Evolutionary conservation across 768 basidiomycete genomes (phyloP).

Genomic region (Lactarius hatsudake): DNA sequence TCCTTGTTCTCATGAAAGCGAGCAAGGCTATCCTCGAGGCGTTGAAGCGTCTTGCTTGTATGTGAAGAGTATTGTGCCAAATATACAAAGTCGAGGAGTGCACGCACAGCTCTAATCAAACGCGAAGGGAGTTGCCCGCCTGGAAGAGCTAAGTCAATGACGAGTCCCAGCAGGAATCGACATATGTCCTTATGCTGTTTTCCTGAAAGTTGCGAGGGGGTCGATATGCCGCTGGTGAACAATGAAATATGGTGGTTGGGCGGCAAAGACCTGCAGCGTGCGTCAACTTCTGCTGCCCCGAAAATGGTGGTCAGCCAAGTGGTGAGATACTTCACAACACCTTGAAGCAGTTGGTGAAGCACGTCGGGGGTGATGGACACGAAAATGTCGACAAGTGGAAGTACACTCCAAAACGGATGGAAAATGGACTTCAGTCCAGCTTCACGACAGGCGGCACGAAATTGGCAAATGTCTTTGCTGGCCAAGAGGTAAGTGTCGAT

Average conservation of each 20-base stretch:
- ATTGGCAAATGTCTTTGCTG: neutral
- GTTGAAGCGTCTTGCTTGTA: too few relatives aligned
- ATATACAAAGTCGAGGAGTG: conserved; percentile 28
- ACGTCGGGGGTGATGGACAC: neutral
- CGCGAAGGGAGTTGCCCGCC: neutral
- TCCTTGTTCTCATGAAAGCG: too few relatives aligned
- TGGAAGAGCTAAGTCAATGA: neutral
- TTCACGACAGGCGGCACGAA: neutral
- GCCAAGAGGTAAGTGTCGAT: neutral
- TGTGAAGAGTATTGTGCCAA: neutral
- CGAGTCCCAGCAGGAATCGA: neutral
- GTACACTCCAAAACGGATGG: conserved; percentile 24
- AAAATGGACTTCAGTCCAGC: neutral
- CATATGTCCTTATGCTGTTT: conserved; percentile 30
- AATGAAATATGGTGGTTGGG: conserved; percentile 28
- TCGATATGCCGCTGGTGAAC: conserved; percentile 30
- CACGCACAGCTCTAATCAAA: neutral
- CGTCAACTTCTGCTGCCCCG: conserved; percentile 24
- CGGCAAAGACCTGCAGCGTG: conserved; percentile 26
- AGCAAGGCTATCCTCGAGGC: conserved; percentile 31
- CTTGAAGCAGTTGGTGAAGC: neutral
- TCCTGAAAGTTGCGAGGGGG: conserved; percentile 28
- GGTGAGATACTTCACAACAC: too few relatives aligned
- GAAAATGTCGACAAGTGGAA: neutral
- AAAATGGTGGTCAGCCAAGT: neutral